Evolutionary conservation across 2,329 filamentous ascomycete genomes (phyloP).

Genomic region (Exophiala sp.): DNA sequence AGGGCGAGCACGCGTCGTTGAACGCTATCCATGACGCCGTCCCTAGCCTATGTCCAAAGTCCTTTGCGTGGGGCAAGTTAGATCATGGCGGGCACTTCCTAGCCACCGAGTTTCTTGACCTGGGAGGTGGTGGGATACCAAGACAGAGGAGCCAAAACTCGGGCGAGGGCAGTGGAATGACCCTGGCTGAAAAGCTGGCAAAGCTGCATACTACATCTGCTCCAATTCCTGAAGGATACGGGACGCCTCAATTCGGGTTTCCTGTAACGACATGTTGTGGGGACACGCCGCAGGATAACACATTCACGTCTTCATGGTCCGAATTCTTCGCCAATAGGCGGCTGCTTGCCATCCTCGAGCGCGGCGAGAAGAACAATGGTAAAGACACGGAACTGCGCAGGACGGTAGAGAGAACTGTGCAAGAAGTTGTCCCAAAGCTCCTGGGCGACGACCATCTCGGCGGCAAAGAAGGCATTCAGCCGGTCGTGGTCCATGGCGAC

Average conservation of each 20-base stretch:
- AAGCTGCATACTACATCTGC: constrained; percentile 71
- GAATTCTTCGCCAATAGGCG: constrained; percentile 78
- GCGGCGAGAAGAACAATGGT: constrained; percentile 57
- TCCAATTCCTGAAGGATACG: constrained; percentile 55
- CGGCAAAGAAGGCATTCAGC: constrained; percentile 53
- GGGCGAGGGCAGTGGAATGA: constrained; percentile 49
- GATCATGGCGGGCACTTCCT: constrained; percentile 47
- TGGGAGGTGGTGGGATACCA: constrained; percentile 38
- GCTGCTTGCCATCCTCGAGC: constrained; percentile 58
- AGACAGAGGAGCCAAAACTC: constrained; percentile 29
- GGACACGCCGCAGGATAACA: constrained; percentile 73
- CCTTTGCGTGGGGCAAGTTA: constrained; percentile 64
- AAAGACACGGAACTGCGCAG: constrained; percentile 55
- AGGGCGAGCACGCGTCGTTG: constrained; percentile 75
- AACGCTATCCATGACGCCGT: constrained; percentile 70
- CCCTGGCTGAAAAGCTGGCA: constrained; percentile 70
- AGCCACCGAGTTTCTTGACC: constrained; percentile 74
- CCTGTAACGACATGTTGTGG: constrained; percentile 81
- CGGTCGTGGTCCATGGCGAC: constrained; percentile 83
- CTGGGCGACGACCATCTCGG: constrained; percentile 63
- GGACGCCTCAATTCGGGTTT: constrained; percentile 69
- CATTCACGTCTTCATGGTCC: constrained; percentile 67
- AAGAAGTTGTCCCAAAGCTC: constrained; percentile 66
- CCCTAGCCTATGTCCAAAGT: constrained; percentile 67
- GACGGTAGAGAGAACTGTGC: constrained; percentile 60